These are phyloP conservation scores for Artemisia annua DNA, from an alignment of 129 eudicot genomes.

Conservation along the genomic window DNA sequence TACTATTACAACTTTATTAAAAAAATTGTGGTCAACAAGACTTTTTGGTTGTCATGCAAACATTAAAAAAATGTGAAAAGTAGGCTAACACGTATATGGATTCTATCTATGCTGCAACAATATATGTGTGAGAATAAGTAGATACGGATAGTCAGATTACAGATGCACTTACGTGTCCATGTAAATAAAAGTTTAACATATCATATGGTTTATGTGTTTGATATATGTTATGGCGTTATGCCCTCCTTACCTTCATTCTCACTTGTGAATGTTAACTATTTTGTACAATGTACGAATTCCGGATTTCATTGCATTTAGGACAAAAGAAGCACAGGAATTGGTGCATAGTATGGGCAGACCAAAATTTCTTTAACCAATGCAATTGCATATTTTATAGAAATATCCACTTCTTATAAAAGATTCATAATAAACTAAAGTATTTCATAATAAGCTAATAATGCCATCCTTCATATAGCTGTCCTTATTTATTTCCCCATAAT, in stretches of 20 bases:
- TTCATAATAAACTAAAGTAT: neutral
- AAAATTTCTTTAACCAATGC: neutral
- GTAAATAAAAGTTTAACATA: neutral
- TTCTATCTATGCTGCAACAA: neutral
- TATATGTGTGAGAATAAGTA: slow-evolving; percentile 8
- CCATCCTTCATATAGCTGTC: slow-evolving; percentile 33
- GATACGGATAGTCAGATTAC: neutral
- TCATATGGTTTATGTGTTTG: slow-evolving; percentile 1
- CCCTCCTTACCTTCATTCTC: neutral
- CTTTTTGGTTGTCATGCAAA: neutral
- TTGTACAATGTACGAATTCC: slow-evolving; percentile 11
- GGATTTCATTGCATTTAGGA: slow-evolving; percentile 2
- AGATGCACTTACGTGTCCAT: neutral
- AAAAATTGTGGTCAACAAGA: neutral
- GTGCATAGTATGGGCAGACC: slow-evolving; percentile 8
- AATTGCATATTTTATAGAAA: neutral
- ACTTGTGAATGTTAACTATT: slow-evolving; percentile 5
- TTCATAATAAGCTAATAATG: slow-evolving; percentile 21
- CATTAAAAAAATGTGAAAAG: slow-evolving; percentile 1
- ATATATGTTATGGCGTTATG: neutral
- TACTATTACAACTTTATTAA: neutral
- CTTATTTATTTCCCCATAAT: slow-evolving; percentile 18
- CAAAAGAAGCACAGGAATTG: slow-evolving; percentile 9
- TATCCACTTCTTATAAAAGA: neutral
- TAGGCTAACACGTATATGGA: neutral